Conservation (phyloP, 2,329 filamentous ascomycete species). For the Talaromyces rugulosus region DNA sequence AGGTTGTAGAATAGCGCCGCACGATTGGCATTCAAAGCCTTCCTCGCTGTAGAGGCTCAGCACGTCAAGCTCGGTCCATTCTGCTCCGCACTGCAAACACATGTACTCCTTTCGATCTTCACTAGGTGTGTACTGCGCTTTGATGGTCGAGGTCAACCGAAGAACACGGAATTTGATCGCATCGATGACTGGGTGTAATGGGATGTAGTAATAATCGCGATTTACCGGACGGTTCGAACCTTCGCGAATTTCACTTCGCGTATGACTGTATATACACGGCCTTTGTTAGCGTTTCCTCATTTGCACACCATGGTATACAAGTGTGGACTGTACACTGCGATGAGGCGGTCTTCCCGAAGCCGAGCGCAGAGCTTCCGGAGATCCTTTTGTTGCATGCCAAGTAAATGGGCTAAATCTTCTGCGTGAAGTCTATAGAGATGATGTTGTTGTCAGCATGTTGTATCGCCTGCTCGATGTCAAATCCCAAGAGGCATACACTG, state of each 20-base stretch:
- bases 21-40: slow-evolving; percentile 82
- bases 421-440: slow-evolving; percentile 62
- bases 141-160: slow-evolving; percentile 81
- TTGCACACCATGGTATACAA: slow-evolving; percentile 5
- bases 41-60: slow-evolving; percentile 64
- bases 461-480: not conserved
- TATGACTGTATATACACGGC: slow-evolving; percentile 49
- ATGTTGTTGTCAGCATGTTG: slow-evolving; percentile 6
- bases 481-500: slow-evolving; percentile 50
- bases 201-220: slow-evolving; percentile 94
- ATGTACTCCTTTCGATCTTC: slow-evolving; percentile 89
- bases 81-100: slow-evolving; percentile 73
- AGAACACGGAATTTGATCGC: slow-evolving; percentile 94
- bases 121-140: slow-evolving; percentile 73
- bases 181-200: slow-evolving; percentile 90
- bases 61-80: slow-evolving; percentile 88
- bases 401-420: slow-evolving; percentile 79
- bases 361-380: slow-evolving; percentile 84
- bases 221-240: slow-evolving; percentile 77
- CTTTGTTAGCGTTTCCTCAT: slow-evolving; percentile 6
- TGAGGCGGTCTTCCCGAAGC: slow-evolving; percentile 78
- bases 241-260: slow-evolving; percentile 72
- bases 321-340: slow-evolving; percentile 62
- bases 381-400: slow-evolving; percentile 87
- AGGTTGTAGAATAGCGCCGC: slow-evolving; percentile 49